Evolutionary conservation across 768 basidiomycete species (phyloP), one percentile per base, ranked within the genome.

Genomic region (Leccinellum rugosiceps): DNA sequence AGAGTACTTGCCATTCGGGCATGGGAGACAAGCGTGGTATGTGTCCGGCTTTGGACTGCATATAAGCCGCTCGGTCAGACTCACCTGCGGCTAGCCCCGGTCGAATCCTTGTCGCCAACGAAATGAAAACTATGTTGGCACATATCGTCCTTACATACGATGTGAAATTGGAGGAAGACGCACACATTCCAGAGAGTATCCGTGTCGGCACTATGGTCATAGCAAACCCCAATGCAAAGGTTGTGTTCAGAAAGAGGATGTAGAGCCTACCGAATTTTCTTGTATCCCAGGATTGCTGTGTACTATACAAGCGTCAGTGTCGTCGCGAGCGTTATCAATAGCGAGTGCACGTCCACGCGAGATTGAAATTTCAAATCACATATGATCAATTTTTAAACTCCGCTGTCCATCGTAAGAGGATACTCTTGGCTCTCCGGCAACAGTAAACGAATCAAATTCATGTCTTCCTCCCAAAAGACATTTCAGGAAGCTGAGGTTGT

Each of bases 21-120:
- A 23, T 6, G 28, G 28, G 28, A 28, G 6, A 28, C 5, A 50
- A 8, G 49, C 49, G 21, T 50, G 49, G 49, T 50, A 15, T 3
- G 31, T 13, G 6, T 55, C 71, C 72, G 50, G n/a, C 23, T 28
- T 6, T 28, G 6, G 28, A 15, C 26, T 19, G 6, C 8, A 7
- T 15, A 11, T 9, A 48, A 5, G 26, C 11, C 2, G 11, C 5
- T 49, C 2, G 11, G 17, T 28, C 21, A 10, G 17, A 11, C 17
- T 44, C 14, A 41, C 14, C n/a, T 9, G 25, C 30, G 11, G 2
- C 31, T 31, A 60, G 58, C 15, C 54, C 51, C 8, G 54, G 51
- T 11, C 71, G 81, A 17, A 80, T 81, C 63, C 73, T 80, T 56
- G 75, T 76, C 3, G 71, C 72, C 14, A 68, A 65, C 30, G 67